phyloP scores from a whole-genome alignment of 306 rosid species.

The Medicago ruthenica region DNA sequence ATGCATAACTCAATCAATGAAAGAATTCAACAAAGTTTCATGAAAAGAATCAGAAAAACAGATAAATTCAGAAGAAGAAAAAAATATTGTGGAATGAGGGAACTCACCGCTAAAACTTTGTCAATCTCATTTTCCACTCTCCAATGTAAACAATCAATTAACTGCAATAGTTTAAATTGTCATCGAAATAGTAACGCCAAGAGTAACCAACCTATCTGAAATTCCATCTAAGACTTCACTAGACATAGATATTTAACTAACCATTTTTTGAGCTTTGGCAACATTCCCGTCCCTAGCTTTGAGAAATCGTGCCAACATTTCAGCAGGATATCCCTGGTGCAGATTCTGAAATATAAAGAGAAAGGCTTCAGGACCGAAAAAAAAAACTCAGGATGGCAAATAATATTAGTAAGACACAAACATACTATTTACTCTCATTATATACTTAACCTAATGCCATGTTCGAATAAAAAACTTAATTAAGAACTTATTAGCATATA shows the following conservation, averaged over 20 bases:
- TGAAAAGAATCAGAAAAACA: constrained; percentile 8
- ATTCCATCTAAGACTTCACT: constrained; percentile 3
- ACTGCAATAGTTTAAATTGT: constrained; percentile 56
- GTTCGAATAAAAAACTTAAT: background rate
- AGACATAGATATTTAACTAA: constrained; percentile 46
- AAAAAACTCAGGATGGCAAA: constrained; percentile 25
- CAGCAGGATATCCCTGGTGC: constrained; percentile 77
- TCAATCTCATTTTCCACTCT: constrained; percentile 85
- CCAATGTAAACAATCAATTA: constrained; percentile 89
- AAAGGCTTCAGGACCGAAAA: constrained; percentile 13
- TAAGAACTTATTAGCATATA: background rate
- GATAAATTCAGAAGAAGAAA: background rate
- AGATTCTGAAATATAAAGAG: constrained; percentile 67
- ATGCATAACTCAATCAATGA: too few species aligned
- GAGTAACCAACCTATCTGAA: constrained; percentile 19
- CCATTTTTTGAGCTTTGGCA: constrained; percentile 91
- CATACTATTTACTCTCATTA: background rate
- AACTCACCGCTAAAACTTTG: constrained; percentile 78
- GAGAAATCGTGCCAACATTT: constrained; percentile 76
- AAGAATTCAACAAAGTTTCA: constrained; percentile 28
- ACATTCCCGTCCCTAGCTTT: constrained; percentile 91
- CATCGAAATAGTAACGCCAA: constrained; percentile 37
- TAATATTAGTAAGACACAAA: background rate
- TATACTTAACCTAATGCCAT: background rate
- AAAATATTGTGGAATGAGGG: constrained; percentile 16